These are phyloP conservation scores for Monosporascus cannonballus DNA, from an alignment of 2,329 filamentous ascomycete genomes.

Conservation along the genomic window DNA sequence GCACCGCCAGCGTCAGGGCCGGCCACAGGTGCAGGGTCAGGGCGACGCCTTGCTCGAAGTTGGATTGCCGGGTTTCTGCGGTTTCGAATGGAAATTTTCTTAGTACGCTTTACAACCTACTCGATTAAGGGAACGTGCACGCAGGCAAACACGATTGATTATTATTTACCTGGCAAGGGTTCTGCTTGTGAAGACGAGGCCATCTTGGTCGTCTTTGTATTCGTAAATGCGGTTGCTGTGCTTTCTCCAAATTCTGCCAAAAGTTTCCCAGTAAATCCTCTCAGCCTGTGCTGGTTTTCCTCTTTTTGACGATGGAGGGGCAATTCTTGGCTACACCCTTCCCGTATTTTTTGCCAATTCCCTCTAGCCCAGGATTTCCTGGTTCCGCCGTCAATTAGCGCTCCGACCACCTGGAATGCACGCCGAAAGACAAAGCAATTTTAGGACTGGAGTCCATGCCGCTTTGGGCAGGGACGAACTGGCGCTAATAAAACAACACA, in stretches of 20 bases:
- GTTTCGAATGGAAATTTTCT: too few relatives aligned
- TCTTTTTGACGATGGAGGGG: constrained; percentile 8
- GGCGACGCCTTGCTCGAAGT: constrained; percentile 83
- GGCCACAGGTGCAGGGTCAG: constrained; percentile 84
- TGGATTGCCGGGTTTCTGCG: constrained; percentile 49
- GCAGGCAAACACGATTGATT: neutral
- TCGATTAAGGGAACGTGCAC: too few relatives aligned
- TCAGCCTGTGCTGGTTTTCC: neutral
- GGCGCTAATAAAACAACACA: too few relatives aligned
- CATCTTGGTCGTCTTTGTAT: constrained; percentile 4
- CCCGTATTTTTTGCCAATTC: neutral
- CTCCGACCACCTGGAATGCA: neutral
- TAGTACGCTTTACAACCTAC: too few relatives aligned
- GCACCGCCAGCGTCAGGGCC: constrained; percentile 78
- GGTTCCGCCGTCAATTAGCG: neutral
- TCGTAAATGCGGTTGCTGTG: neutral
- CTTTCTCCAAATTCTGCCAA: neutral
- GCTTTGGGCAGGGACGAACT: neutral
- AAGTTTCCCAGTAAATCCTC: too few relatives aligned
- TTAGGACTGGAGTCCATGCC: neutral
- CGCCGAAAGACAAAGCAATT: neutral
- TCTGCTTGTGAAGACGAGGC: constrained; percentile 12
- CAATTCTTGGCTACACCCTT: constrained; percentile 3
- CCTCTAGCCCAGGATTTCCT: neutral
- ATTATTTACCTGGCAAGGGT: constrained; percentile 19